Percentiles rank a stretch among this genome's conserved stretches.
These are phyloP conservation scores for Blastocystis sp. DNA, from an alignment of 352 stramenopile species.

Conservation along the genomic window DNA sequence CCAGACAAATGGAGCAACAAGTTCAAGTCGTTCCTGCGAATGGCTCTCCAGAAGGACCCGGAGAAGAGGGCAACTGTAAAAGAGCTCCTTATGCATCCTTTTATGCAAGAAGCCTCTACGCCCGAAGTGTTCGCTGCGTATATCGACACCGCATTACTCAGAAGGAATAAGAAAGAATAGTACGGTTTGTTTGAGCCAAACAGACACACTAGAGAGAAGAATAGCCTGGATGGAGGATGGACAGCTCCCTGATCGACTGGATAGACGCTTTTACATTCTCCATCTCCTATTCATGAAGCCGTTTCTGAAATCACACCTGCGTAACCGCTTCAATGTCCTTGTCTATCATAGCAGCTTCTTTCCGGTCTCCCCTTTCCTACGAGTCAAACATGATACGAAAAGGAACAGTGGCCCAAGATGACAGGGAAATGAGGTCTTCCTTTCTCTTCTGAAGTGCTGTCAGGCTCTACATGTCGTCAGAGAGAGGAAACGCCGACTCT, in stretches of 20 bases:
- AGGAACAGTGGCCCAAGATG: conserved; percentile 17
- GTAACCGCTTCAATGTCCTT: conserved; percentile 16
- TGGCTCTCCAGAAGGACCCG: conserved; percentile 79
- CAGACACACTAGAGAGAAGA: conserved; percentile 19
- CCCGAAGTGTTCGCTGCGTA: conserved; percentile 73
- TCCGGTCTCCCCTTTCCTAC: conserved; percentile 46
- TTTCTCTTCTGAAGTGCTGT: conserved; percentile 23
- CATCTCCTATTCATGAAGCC: conserved; percentile 28
- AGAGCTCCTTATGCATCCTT: conserved; percentile 83
- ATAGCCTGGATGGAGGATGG: conserved; percentile 60
- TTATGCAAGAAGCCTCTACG: conserved; percentile 77
- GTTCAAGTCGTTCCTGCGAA: conserved; percentile 82
- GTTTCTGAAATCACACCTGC: not conserved
- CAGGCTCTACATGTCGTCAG: conserved; percentile 8
- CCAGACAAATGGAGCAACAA: conserved; percentile 77
- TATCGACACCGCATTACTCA: conserved; percentile 17
- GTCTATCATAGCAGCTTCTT: conserved; percentile 44
- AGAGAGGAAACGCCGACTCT: not conserved
- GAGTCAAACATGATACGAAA: too few relatives aligned
- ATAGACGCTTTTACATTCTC: not conserved
- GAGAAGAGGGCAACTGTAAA: conserved; percentile 75
- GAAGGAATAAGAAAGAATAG: conserved; percentile 1
- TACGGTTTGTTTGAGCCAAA: not conserved
- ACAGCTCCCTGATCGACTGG: not conserved
- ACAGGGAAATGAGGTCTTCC: conserved; percentile 63